phyloP scores from a whole-genome alignment of 2,329 filamentous ascomycete genomes.

The Colletotrichum sp. region DNA sequence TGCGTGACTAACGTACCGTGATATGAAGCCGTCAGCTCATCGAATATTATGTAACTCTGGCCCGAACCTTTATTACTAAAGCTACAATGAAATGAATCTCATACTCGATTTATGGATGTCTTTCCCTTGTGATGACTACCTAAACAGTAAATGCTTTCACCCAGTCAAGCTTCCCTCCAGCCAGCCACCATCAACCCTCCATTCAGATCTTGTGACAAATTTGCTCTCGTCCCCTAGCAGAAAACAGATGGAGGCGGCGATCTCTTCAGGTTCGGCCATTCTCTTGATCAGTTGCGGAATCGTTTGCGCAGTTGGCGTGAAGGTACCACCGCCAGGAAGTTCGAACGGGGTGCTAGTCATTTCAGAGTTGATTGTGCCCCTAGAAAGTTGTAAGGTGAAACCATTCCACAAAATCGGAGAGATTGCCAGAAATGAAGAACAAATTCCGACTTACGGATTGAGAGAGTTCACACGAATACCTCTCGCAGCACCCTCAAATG shows the following conservation, averaged over 20 bases:
- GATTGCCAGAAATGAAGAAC: no score
- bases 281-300: constrained; percentile 31
- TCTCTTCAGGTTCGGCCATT: constrained; percentile 30
- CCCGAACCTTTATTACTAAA: not conserved
- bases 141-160: not conserved
- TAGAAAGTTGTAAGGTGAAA: constrained; percentile 1
- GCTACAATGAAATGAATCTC: not conserved
- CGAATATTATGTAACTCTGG: not conserved
- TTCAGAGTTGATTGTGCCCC: constrained; percentile 30
- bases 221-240: constrained; percentile 36
- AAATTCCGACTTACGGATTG: not conserved
- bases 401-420: no score
- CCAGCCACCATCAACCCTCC: constrained; percentile 34
- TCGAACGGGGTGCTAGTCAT: constrained; percentile 31
- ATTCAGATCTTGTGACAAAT: constrained; percentile 28
- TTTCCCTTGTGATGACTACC: not conserved
- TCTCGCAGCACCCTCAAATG: constrained; percentile 39
- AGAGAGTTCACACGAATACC: constrained; percentile 25
- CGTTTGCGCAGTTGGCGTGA: constrained; percentile 3
- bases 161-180: constrained; percentile 46
- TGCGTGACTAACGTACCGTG: not conserved
- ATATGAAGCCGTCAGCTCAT: not conserved
- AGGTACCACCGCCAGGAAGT: constrained; percentile 20
- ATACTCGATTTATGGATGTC: not conserved
- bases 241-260: constrained; percentile 33